Percentiles rank a stretch among this genome's conserved stretches.
These are phyloP conservation scores for Pachysandra terminalis DNA, from an alignment of 164 flowering plant genomes.

Conservation along the genomic window DNA sequence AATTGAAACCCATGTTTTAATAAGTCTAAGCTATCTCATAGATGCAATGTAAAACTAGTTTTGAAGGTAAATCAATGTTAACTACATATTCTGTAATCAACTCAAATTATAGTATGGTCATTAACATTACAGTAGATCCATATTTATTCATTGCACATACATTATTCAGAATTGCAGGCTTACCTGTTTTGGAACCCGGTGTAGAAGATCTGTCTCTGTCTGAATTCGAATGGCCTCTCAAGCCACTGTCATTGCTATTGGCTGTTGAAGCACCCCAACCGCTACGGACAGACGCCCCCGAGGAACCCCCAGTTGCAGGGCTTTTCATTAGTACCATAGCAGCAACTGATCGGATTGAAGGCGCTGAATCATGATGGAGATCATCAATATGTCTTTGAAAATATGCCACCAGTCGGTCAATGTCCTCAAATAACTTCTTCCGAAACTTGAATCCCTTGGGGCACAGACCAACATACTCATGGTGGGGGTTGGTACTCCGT, in stretches of 20 bases:
- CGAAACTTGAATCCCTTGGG: conserved; percentile 94
- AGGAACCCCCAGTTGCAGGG: conserved; percentile 70
- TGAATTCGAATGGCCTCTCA: conserved; percentile 48
- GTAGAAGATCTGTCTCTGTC: conserved; percentile 64
- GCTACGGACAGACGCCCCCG: conserved; percentile 34
- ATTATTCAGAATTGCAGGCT: not conserved
- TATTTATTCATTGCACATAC: too few species aligned
- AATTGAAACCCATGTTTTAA: too few species aligned
- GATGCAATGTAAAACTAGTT: too few species aligned
- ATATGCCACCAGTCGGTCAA: conserved; percentile 85
- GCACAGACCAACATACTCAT: conserved; percentile 80
- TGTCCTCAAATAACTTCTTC: conserved; percentile 74
- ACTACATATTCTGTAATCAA: too few species aligned
- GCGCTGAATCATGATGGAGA: conserved; percentile 52
- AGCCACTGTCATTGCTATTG: conserved; percentile 45
- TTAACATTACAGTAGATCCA: too few species aligned
- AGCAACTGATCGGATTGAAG: conserved; percentile 80
- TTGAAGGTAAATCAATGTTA: too few species aligned
- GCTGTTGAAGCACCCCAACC: conserved; percentile 60
- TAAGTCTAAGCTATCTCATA: too few species aligned
- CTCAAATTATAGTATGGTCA: too few species aligned
- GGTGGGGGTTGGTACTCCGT: conserved; percentile 84
- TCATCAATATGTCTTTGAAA: conserved; percentile 94
- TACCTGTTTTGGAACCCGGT: conserved; percentile 72
- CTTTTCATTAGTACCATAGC: conserved; percentile 95